Base-by-base conservation (phyloP, 345 rosid species). In the Syzygium grande region DNA sequence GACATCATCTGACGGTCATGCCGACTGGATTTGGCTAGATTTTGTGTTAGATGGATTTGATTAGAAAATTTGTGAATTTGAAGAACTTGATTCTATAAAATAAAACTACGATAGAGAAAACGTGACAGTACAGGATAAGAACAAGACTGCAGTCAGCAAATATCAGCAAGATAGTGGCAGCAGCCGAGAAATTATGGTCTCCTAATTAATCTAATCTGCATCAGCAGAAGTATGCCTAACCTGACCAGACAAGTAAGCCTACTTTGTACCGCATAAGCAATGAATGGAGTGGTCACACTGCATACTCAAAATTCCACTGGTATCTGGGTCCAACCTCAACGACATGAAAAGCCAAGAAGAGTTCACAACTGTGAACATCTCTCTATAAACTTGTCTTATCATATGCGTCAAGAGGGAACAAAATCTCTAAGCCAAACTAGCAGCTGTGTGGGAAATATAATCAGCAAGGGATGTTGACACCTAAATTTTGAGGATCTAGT, bases 301-400 rank as follows among this genome's bases (percentile, higher is more conserved):
- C 5, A 98, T 94, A 87, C 96, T 94, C 27, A 93, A 92, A 86
- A 96, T 93, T 54, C 98, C 99, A 61, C 98, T 94, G 53, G 98
- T 96, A 87, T 96, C 99, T 16, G 95, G 96, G 90, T 96, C 99
- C 91, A 98, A 91, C 90, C 99, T 93, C 94, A 96, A 98, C 96
- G 92, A 51, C 79, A 88, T 65, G 11, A 80, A 63, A 87, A 41
- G 0, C 14, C 52, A 52, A 6, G 23, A 41, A 79, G 41, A 19
- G 29, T 7, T 13, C 27, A 23, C 38, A n/a, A 63, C 21, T n/a
- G 0, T 63, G 38, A 63, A n/a, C 29, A 13, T 23, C 17, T 61
- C 38, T 63, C 68, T 0, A 63, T 13, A 30, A 63, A 63, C 34
- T 61, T 25, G n/a, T 61, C 73, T 61, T 38, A n/a, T 49, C 51